phyloP scores from a whole-genome alignment of 2,329 filamentous ascomycete genomes.

The Aquanectria penicillioides region DNA sequence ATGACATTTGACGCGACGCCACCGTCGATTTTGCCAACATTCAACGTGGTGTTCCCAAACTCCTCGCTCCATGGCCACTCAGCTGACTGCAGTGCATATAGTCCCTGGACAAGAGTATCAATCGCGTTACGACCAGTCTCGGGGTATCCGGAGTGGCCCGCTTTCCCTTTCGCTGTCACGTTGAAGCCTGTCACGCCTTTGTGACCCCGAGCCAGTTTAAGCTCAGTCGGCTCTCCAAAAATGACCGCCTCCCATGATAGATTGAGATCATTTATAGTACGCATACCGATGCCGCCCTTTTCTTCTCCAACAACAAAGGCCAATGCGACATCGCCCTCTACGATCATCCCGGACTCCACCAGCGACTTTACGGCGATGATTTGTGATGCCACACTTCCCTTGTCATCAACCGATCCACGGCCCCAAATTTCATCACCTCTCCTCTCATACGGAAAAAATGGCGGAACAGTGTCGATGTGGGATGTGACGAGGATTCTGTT shows the following conservation, averaged over 20 bases:
- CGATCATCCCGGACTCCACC: constrained; percentile 21
- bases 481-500: constrained; percentile 71
- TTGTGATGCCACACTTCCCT: constrained; percentile 59
- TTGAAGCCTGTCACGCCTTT: constrained; percentile 44
- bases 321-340: constrained; percentile 32
- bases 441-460: constrained; percentile 71
- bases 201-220: constrained; percentile 38
- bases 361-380: constrained; percentile 34
- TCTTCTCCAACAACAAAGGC: constrained; percentile 41
- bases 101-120: constrained; percentile 74
- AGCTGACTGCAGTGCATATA: constrained; percentile 69
- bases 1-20: constrained; percentile 88
- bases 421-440: constrained; percentile 59
- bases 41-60: constrained; percentile 85
- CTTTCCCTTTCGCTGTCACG: constrained; percentile 73
- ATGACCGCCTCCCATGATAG: constrained; percentile 37
- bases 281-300: constrained; percentile 37
- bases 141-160: constrained; percentile 86
- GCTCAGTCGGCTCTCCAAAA: constrained; percentile 41
- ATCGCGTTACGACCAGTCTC: constrained; percentile 84
- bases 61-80: constrained; percentile 76
- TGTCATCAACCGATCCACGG: constrained; percentile 75
- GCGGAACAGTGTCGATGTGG: constrained; percentile 80
- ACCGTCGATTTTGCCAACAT: constrained; percentile 77
- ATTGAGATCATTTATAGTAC: constrained; percentile 31